Percentiles rank a stretch among this genome's conserved stretches.
phyloP scores from a whole-genome alignment of 805 yeast genomes.

The Ogataea siamensis region DNA sequence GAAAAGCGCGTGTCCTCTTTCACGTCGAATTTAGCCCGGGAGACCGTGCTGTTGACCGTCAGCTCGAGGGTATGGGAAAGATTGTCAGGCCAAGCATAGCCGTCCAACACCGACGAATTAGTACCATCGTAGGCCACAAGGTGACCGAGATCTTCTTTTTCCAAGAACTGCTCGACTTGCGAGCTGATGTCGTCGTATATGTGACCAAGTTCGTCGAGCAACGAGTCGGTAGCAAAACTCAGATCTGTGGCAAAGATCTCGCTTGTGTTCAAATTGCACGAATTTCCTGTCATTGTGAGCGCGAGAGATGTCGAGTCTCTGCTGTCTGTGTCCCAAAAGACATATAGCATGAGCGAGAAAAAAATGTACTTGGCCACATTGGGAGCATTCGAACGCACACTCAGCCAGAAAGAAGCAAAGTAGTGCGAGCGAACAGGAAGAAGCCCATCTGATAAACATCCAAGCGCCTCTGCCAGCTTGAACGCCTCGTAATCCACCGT shows the following conservation, averaged over 20 bases:
- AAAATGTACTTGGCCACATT: conserved; percentile 4
- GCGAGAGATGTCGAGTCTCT: background rate
- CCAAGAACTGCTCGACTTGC: background rate
- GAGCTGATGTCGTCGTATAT: background rate
- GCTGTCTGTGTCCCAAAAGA: conserved; percentile 1
- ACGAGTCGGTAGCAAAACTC: background rate
- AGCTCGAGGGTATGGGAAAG: background rate
- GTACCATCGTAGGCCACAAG: background rate
- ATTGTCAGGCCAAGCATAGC: conserved; percentile 1
- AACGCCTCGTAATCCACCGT: conserved; percentile 18
- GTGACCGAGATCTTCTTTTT: background rate
- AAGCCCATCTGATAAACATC: too few species aligned
- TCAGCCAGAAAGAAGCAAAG: conserved; percentile 18
- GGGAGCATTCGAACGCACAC: conserved; percentile 16
- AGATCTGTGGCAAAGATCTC: background rate
- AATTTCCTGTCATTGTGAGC: background rate
- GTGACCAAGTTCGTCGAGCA: background rate
- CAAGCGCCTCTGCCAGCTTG: conserved; percentile 6
- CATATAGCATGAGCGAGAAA: conserved; percentile 2
- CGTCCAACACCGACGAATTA: conserved; percentile 3
- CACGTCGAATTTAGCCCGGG: background rate
- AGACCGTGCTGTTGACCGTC: conserved; percentile 1
- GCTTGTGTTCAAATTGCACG: background rate
- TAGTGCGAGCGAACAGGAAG: conserved; percentile 6
- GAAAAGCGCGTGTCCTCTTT: background rate